Percentiles rank a stretch among this genome's conserved stretches.
These are phyloP conservation scores for Mucor circinelloides DNA, from an alignment of 371 early-diverging fungal species.

Conservation along the genomic window DNA sequence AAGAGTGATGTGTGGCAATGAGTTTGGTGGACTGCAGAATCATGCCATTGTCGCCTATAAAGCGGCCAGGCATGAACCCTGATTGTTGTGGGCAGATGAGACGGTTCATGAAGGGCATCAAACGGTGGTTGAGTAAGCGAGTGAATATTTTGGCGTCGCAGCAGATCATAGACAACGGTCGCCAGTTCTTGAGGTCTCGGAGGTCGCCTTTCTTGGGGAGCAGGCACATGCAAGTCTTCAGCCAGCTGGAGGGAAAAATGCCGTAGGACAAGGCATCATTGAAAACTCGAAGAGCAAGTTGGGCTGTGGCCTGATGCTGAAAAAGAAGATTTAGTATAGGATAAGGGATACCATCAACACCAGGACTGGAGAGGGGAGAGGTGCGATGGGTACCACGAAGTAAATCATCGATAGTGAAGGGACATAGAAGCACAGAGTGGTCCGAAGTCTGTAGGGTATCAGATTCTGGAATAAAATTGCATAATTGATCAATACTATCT, in stretches of 20 bases:
- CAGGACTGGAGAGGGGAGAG: constrained; percentile 1
- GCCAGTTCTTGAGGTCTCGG: too few relatives aligned
- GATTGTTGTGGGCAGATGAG: too few relatives aligned
- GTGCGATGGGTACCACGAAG: not conserved
- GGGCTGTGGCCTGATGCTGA: not conserved
- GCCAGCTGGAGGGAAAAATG: too few relatives aligned
- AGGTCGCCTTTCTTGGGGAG: too few relatives aligned
- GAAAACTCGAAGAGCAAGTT: not conserved
- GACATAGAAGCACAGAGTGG: not conserved
- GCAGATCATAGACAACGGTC: too few relatives aligned
- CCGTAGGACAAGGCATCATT: too few relatives aligned
- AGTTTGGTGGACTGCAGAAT: not conserved
- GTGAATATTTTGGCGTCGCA: too few relatives aligned
- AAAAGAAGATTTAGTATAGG: not conserved
- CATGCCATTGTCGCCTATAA: constrained; percentile 13
- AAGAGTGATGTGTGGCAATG: too few relatives aligned
- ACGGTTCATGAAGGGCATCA: too few relatives aligned
- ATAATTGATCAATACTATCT: not conserved
- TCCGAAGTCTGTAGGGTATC: not conserved
- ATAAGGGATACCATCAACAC: constrained; percentile 11
- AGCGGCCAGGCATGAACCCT: constrained; percentile 6
- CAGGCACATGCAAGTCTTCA: too few relatives aligned
- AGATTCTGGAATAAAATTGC: not conserved
- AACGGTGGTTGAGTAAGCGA: too few relatives aligned
- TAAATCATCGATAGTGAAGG: not conserved